phyloP scores from a whole-genome alignment of 1,284 basidiomycete genomes.

The Athelia sp. region DNA sequence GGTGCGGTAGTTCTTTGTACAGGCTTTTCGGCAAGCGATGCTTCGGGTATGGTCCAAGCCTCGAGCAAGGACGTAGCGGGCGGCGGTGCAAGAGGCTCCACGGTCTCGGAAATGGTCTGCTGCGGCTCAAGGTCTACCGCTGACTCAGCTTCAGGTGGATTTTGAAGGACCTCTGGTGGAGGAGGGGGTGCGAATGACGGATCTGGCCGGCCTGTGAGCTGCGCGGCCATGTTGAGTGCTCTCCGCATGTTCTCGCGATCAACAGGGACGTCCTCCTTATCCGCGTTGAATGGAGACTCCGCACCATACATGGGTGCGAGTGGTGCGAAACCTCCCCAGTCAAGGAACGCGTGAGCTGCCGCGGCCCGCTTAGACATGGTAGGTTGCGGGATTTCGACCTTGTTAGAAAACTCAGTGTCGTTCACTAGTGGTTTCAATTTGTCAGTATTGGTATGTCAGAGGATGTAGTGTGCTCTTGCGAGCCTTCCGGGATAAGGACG shows the following conservation, averaged over 20 bases:
- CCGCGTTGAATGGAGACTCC: neutral
- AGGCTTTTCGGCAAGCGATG: too few species aligned
- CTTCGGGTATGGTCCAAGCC: too few species aligned
- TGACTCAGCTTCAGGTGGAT: too few species aligned
- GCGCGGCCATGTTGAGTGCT: neutral
- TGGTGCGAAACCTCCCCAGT: constrained; percentile 2
- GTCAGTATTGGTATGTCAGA: neutral
- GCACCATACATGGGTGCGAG: constrained; percentile 2
- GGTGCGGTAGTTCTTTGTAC: too few species aligned
- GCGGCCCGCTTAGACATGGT: neutral
- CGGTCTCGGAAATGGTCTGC: too few species aligned
- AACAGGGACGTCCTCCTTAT: neutral
- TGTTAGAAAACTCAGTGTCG: neutral
- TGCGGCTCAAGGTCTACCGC: too few species aligned
- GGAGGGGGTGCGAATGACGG: neutral
- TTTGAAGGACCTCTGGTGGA: too few species aligned
- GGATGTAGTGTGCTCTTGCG: too few species aligned
- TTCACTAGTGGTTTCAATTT: too few species aligned
- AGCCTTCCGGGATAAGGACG: neutral
- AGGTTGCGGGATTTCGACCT: neutral
- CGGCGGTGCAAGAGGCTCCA: too few species aligned
- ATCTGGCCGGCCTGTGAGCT: neutral
- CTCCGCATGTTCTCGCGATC: neutral
- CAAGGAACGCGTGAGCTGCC: neutral
- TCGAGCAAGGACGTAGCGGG: too few species aligned